A percentile compares a stretch with the other conserved stretches of the same genome.
Evolutionary conservation across 1,139 yeast species (phyloP).

Genomic region (Pichia sp.): DNA sequence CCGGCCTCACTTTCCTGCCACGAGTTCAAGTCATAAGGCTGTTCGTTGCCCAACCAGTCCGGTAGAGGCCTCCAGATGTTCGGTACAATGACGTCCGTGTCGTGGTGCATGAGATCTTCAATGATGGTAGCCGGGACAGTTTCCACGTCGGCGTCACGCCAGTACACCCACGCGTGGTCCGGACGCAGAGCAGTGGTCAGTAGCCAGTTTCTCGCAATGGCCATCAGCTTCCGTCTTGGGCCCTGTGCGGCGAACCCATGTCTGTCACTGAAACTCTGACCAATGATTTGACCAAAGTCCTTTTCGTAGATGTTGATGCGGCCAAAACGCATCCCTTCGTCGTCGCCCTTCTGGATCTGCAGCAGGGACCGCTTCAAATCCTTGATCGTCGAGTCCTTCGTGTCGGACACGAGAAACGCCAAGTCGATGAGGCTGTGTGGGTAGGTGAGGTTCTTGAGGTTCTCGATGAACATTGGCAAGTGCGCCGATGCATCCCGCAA

Average conservation of each 20-base stretch:
- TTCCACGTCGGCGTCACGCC: slow-evolving; percentile 91
- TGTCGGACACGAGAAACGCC: slow-evolving; percentile 54
- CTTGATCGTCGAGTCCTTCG: slow-evolving; percentile 53
- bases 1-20: slow-evolving; percentile 82
- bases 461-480: slow-evolving; percentile 56
- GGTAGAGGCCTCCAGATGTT: slow-evolving; percentile 90
- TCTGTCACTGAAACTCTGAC: slow-evolving; percentile 60
- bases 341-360: slow-evolving; percentile 46
- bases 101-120: slow-evolving; percentile 69
- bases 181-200: slow-evolving; percentile 68
- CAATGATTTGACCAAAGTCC: slow-evolving; percentile 67
- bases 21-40: slow-evolving; percentile 81
- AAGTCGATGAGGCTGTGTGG: slow-evolving; percentile 54
- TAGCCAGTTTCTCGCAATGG: slow-evolving; percentile 69
- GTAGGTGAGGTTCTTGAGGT: slow-evolving; percentile 52
- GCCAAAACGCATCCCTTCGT: slow-evolving; percentile 39
- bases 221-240: slow-evolving; percentile 69
- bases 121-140: slow-evolving; percentile 75
- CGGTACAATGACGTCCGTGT: slow-evolving; percentile 81
- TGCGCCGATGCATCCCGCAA: slow-evolving; percentile 57
- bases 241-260: slow-evolving; percentile 76
- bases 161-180: slow-evolving; percentile 89
- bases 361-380: slow-evolving; percentile 42
- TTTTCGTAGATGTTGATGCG: slow-evolving; percentile 59
- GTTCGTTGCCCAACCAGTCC: slow-evolving; percentile 69